Base-by-base conservation (phyloP, 148 eudicot species). In the Bassia scoparia region DNA sequence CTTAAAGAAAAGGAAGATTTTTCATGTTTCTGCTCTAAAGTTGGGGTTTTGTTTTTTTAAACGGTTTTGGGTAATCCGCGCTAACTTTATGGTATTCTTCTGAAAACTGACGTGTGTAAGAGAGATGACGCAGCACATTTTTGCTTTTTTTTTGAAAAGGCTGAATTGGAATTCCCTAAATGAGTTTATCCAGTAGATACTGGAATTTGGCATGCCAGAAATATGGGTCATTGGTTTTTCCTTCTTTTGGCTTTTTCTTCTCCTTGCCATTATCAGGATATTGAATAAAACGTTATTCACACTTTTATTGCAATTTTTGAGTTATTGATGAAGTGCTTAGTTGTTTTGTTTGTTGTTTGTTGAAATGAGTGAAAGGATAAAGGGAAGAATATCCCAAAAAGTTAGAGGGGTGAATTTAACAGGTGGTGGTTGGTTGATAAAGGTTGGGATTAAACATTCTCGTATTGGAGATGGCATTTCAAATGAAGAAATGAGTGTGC, bases 371-470 rank as follows among this genome's bases (percentile, higher is more conserved):
- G 74, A 87, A 87, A 74, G 94, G 97, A 72, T 43, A 24, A 77
- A 53, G 60, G 89, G 88, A 48, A 63, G n/a, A n/a, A n/a, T n/a
- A 84, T 87, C 67, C 88, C 33, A 91, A 84, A 91, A 84, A 86
- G 97, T 91, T 11, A 86, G 97, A 82, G 97, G 86, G 70, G 94
- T 91, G 74, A 91, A 91, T 80, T 85, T 91, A n/a, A n/a, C n/a
- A 80, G 97, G 97, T 70, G 97, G 18, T 91, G 97, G 97, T 83
- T 91, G 82, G 97, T 91, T 34, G 72, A 87, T n/a, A 90, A 89
- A 81, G 95, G 90, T 3, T 91, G 95, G 95, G 97, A 87, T 89
- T 54, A 89, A 89, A 76, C 95, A 95, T 78, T 89, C 95, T 68
- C 82, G 89, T 21, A 89, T 87, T 75, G 89, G n/a, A n/a, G n/a